phyloP scores from a whole-genome alignment of 2,329 filamentous ascomycete genomes.

The Lecanosticta acicola region DNA sequence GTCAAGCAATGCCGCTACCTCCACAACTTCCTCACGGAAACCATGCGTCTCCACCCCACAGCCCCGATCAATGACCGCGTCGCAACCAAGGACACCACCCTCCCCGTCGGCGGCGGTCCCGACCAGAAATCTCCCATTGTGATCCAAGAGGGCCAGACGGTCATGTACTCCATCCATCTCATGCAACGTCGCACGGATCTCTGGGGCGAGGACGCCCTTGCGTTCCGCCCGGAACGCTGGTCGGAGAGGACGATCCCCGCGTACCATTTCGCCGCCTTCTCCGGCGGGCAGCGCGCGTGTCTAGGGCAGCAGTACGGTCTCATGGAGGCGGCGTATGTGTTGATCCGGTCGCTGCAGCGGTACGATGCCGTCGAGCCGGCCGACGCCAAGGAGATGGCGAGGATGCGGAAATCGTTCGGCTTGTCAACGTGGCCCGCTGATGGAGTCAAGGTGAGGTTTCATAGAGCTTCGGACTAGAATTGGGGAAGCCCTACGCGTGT shows the following conservation, averaged over 20 bases:
- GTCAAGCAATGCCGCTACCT: constrained; percentile 29
- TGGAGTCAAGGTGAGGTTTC: constrained; percentile 22
- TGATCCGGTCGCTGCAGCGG: constrained; percentile 65
- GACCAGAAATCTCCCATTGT: constrained; percentile 47
- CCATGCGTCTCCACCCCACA: constrained; percentile 51
- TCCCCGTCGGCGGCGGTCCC: constrained; percentile 47
- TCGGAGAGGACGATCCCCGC: constrained; percentile 17
- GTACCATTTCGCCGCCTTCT: constrained; percentile 36
- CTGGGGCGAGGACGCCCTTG: constrained; percentile 45
- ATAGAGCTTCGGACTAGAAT: constrained; percentile 2
- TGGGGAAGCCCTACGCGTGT: no score
- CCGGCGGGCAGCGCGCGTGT: constrained; percentile 32
- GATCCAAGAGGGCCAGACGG: constrained; percentile 43
- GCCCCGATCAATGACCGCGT: constrained; percentile 51
- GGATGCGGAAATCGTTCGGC: constrained; percentile 25
- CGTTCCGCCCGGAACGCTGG: constrained; percentile 48
- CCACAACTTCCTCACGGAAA: constrained; percentile 60
- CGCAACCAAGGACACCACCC: constrained; percentile 45
- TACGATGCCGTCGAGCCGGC: constrained; percentile 47
- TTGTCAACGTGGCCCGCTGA: constrained; percentile 26
- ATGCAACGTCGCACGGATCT: constrained; percentile 49
- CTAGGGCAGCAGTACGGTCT: constrained; percentile 64
- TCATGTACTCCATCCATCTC: constrained; percentile 42
- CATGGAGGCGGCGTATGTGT: constrained; percentile 68
- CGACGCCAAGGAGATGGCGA: constrained; percentile 23